Percentiles rank a stretch among this genome's conserved stretches.
phyloP scores from a whole-genome alignment of 176 grass and related monocot genomes.

The Calamus simplicifolius region DNA sequence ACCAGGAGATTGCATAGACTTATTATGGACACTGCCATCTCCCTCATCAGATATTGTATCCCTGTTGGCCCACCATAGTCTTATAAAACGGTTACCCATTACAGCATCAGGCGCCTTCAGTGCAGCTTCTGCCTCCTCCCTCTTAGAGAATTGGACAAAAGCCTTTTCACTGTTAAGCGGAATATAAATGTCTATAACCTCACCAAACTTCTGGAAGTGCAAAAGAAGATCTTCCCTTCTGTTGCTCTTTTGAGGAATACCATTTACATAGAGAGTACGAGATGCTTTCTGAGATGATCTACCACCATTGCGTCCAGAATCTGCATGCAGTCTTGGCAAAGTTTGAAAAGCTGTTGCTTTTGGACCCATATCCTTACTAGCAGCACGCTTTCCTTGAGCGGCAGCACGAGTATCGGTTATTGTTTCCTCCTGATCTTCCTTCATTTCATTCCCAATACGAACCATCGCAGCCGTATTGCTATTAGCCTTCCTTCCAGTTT shows the following conservation, averaged over 20 bases:
- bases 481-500: conserved; percentile 29
- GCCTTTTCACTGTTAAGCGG: conserved; percentile 78
- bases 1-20: conserved; percentile 18
- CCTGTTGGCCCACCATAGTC: conserved; percentile 93
- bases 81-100: conserved; percentile 99
- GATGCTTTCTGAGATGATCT: conserved; percentile 73
- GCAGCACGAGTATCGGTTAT: conserved; percentile 8
- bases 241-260: conserved; percentile 81
- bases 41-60: conserved; percentile 59
- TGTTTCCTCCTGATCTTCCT: conserved; percentile 28
- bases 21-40: conserved; percentile 27
- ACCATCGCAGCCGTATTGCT: conserved; percentile 18
- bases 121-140: conserved; percentile 91
- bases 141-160: conserved; percentile 96
- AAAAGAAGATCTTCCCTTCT: conserved; percentile 56
- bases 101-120: conserved; percentile 90
- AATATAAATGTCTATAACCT: conserved; percentile 92
- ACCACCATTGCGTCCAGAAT: conserved; percentile 36
- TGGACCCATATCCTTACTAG: conserved; percentile 3
- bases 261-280: conserved; percentile 84
- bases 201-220: conserved; percentile 88
- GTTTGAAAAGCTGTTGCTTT: conserved; percentile 33
- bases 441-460: conserved; percentile 29
- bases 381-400: conserved; percentile 27
- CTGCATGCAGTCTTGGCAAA: conserved; percentile 26